Base-by-base conservation (phyloP, 129 eudicot species). In the Saussurea involucrata region DNA sequence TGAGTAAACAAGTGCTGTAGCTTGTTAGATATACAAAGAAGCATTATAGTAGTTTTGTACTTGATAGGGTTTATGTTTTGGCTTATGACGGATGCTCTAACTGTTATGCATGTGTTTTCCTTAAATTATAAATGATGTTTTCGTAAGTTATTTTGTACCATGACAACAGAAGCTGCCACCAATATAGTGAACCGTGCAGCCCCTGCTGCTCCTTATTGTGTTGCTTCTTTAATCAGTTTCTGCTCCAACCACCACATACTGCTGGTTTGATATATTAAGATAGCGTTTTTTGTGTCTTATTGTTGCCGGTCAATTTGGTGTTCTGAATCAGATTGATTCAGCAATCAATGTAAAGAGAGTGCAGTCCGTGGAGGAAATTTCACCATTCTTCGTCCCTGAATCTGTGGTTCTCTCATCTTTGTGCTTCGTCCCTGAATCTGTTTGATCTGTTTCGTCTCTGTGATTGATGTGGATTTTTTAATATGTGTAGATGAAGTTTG, bases 21-120 rank as follows among this genome's bases (percentile, higher is more conserved):
- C 15, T 72, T 53, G 76, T 20, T 72, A 72, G 46, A 72, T 28
- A 55, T 28, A 72, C 42, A 71, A 46, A 27, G 49, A 40, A 40
- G 49, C 15, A 40, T 4, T 40, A 40, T 27, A 40, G 15, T 40
- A 40, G 15, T 10, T 40, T 40, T 40, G 2, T 9, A 2, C 49
- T 40, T 40, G 49, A 40, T 40, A 40, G 49, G 2, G 15, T 40
- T 40, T 40, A 10, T 68, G 28, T 68, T 68, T 5, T 4, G 53
- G 55, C 55, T 20, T 49, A 17, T 4, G 21, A 49, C 60, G 1
- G 33, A 29, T 22, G 24, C 60, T 31, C 20, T 11, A 21, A 10
- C 44, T 9, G 29, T 24, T 29, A 33, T 25, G 5, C 29, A 53
- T 72, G 12, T 72, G 67, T 31, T 21, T 32, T 73, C 33, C 21